A percentile compares a stretch with the other conserved stretches of the same genome.
phyloP scores from a whole-genome alignment of 352 stramenopile genomes.

The Pythium utonaiense region DNA sequence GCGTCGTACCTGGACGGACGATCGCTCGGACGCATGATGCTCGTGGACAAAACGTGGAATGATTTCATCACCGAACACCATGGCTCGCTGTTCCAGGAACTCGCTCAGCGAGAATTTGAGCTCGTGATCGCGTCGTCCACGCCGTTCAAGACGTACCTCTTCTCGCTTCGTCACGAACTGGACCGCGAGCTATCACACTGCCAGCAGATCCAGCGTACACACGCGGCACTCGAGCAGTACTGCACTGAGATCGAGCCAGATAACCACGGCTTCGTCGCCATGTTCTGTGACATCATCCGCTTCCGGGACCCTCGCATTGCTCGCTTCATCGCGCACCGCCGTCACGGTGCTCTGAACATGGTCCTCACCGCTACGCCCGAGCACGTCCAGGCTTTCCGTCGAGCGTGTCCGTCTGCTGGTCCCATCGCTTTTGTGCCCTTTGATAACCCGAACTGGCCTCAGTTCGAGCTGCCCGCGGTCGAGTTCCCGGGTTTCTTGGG shows the following conservation, averaged over 20 bases:
- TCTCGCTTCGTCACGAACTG: slow-evolving; percentile 36
- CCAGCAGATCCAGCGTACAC: slow-evolving; percentile 30
- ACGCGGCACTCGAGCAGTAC: slow-evolving; percentile 51
- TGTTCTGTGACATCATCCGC: slow-evolving; percentile 76
- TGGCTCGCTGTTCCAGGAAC: slow-evolving; percentile 33
- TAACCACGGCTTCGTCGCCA: slow-evolving; percentile 65
- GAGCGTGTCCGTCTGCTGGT: slow-evolving; percentile 38
- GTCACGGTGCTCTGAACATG: slow-evolving; percentile 58
- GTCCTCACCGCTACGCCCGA: slow-evolving; percentile 54
- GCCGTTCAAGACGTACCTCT: slow-evolving; percentile 53
- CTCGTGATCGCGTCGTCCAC: slow-evolving; percentile 40
- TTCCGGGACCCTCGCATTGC: slow-evolving; percentile 55
- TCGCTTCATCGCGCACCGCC: slow-evolving; percentile 49
- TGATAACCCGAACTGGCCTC: slow-evolving; percentile 66
- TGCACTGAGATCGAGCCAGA: slow-evolving; percentile 34
- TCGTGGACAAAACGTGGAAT: slow-evolving; percentile 39
- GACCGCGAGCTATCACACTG: slow-evolving; percentile 49
- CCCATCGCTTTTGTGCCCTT: slow-evolving; percentile 68
- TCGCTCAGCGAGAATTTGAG: slow-evolving; percentile 39
- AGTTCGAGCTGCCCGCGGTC: slow-evolving; percentile 40
- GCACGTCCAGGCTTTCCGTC: slow-evolving; percentile 61
- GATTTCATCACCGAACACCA: slow-evolving; percentile 36
- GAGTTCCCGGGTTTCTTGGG: slow-evolving; percentile 53
- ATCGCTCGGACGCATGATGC: slow-evolving; percentile 37
- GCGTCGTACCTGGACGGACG: slow-evolving; percentile 49